Evolutionary conservation across 805 yeast genomes (phyloP).

Genomic region (Millerozyma acaciae): DNA sequence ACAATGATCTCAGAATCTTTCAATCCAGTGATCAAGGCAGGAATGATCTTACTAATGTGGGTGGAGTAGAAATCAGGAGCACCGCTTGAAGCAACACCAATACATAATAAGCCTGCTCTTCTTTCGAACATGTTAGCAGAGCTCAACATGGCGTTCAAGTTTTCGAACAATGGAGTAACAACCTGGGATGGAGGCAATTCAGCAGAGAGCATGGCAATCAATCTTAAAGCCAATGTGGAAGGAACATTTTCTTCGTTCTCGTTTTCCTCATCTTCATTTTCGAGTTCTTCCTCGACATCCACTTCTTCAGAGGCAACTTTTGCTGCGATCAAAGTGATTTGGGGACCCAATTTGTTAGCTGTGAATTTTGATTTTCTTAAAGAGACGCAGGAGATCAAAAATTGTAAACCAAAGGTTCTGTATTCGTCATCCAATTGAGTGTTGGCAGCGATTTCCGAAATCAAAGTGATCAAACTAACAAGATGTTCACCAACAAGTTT

Average conservation of each 20-base stretch:
- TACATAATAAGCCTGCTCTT: constrained; percentile 79
- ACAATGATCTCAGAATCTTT: constrained; percentile 73
- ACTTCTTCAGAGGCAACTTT: constrained; percentile 71
- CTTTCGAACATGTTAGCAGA: constrained; percentile 70
- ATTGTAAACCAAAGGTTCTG: constrained; percentile 79
- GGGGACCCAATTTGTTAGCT: constrained; percentile 79
- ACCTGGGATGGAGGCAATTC: constrained; percentile 93
- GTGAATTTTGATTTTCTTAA: constrained; percentile 78
- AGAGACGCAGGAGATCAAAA: constrained; percentile 72
- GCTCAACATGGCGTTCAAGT: constrained; percentile 49
- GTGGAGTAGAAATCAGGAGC: constrained; percentile 88
- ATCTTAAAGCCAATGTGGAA: constrained; percentile 69
- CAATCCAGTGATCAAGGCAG: constrained; percentile 70
- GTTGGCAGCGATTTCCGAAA: constrained; percentile 72
- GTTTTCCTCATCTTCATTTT: constrained; percentile 81
- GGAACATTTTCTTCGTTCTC: constrained; percentile 91
- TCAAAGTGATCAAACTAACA: constrained; percentile 62
- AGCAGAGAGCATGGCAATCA: constrained; percentile 71
- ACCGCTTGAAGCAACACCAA: constrained; percentile 83
- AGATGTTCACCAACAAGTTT: constrained; percentile 75
- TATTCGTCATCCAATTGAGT: constrained; percentile 69
- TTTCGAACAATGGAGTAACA: constrained; percentile 70
- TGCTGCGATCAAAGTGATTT: constrained; percentile 67
- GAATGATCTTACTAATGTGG: constrained; percentile 70
- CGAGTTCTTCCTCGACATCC: constrained; percentile 73